Conservation (phyloP, 164 flowering plant species). For the Malania oleifera region DNA sequence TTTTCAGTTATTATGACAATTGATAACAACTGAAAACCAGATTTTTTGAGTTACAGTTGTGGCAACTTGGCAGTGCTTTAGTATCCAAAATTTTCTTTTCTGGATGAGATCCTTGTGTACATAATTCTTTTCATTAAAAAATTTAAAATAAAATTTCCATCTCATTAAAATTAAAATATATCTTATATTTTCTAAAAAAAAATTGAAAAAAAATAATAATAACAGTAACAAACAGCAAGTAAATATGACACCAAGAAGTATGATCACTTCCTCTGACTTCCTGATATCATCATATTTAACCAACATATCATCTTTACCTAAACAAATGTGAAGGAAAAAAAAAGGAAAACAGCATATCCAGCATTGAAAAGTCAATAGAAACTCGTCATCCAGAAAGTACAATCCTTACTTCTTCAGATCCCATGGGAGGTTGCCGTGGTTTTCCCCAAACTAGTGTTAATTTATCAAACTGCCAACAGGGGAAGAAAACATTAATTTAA, state of each 20-base stretch:
- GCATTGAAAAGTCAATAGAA: neutral
- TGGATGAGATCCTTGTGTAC: too few relatives aligned
- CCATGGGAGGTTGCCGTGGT: constrained; percentile 82
- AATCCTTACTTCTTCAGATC: constrained; percentile 65
- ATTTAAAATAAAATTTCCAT: too few relatives aligned
- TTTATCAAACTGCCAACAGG: constrained; percentile 71
- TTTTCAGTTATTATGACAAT: too few relatives aligned
- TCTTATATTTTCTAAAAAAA: too few relatives aligned
- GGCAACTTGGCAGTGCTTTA: too few relatives aligned
- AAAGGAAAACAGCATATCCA: neutral
- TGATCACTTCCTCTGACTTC: neutral
- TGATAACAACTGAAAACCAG: too few relatives aligned
- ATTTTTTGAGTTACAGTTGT: too few relatives aligned
- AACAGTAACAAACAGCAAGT: neutral
- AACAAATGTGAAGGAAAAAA: neutral
- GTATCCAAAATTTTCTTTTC: too few relatives aligned
- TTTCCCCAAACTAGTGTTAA: constrained; percentile 87
- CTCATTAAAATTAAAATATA: too few relatives aligned
- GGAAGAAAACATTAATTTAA: constrained; percentile 4
- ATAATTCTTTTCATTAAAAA: too few relatives aligned
- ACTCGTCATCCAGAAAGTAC: neutral
- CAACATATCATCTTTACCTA: neutral
- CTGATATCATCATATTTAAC: neutral
- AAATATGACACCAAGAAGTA: too few relatives aligned
- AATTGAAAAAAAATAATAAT: neutral